phyloP scores from a whole-genome alignment of 2,329 filamentous ascomycete genomes.

The Pestalotiopsis sp. region DNA sequence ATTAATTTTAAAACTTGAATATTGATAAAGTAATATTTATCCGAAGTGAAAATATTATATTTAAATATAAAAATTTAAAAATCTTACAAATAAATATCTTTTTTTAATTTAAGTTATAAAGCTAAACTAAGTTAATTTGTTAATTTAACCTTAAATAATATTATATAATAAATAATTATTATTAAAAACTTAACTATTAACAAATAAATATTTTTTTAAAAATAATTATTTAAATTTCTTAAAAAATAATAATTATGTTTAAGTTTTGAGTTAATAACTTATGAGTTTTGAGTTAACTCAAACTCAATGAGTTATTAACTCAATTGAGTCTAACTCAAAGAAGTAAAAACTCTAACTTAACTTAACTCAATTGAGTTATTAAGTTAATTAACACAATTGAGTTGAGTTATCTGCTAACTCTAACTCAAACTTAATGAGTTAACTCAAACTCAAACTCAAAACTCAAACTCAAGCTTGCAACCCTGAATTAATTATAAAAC shows the following conservation, averaged over 20 bases:
- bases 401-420: neutral
- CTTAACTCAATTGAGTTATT: no score
- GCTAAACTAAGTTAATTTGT: neutral
- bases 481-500: neutral
- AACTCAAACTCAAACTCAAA: neutral
- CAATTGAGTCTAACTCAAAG: no score
- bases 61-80: neutral
- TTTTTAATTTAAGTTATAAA: neutral
- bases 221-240: no score
- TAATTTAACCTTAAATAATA: neutral
- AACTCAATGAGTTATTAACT: no score
- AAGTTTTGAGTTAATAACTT: neutral
- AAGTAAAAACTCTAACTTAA: no score
- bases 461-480: neutral
- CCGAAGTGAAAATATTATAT: no score
- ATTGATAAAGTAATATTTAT: no score
- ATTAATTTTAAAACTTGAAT: no score
- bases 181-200: neutral
- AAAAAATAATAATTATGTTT: neutral
- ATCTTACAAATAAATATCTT: neutral
- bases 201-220: neutral
- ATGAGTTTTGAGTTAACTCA: neutral
- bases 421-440: neutral
- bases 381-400: no score
- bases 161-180: neutral